Evolutionary conservation across 208 protist species (phyloP).

Genomic region (Crithidia brevicula): DNA sequence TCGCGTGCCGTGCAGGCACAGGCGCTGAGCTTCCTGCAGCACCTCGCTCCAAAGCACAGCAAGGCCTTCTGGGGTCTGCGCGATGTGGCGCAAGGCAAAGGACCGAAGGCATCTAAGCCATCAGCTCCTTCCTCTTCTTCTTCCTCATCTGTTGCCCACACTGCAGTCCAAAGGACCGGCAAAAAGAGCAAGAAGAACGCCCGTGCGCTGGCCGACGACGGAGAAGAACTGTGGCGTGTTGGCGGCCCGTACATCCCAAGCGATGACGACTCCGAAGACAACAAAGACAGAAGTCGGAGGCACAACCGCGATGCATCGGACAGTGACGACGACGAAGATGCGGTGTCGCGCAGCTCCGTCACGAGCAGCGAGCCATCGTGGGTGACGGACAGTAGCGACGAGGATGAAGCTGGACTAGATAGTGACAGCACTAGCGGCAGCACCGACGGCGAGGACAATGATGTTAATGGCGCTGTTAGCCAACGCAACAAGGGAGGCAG

Average conservation of each 20-base stretch:
- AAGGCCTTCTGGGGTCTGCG: slow-evolving; percentile 68
- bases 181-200: slow-evolving; percentile 8
- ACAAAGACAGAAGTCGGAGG: not conserved
- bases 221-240: slow-evolving; percentile 21
- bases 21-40: slow-evolving; percentile 56
- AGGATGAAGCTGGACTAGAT: not conserved
- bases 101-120: not conserved
- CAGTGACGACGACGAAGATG: slow-evolving; percentile 2
- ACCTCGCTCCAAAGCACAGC: slow-evolving; percentile 39
- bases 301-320: not conserved
- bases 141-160: not conserved
- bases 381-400: slow-evolving; percentile 56
- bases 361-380: slow-evolving; percentile 66
- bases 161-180: slow-evolving; percentile 5
- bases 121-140: not conserved
- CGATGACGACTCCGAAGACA: not conserved
- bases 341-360: slow-evolving; percentile 8
- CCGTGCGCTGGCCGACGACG: not conserved
- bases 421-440: no score
- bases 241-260: slow-evolving; percentile 14
- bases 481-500: no score
- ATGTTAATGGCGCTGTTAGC: no score
- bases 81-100: slow-evolving; percentile 60
- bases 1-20: slow-evolving; percentile 54
- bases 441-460: not conserved